Conservation (phyloP, 116 monocot species). For the Zostera marina region DNA sequence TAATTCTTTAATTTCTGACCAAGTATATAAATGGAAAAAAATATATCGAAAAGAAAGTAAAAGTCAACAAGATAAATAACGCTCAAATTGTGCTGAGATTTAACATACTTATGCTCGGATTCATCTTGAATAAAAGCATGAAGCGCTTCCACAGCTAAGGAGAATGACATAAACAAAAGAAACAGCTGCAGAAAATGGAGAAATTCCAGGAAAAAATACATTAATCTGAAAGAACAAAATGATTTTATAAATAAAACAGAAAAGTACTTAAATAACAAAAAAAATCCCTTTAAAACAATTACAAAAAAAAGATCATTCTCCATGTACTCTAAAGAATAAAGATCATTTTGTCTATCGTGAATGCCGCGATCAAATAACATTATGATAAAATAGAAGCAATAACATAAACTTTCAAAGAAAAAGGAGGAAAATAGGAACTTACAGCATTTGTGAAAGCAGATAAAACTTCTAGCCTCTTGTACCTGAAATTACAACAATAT, state of each 20-base stretch:
- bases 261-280: not conserved
- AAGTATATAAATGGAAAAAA: too few relatives aligned
- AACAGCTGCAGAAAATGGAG: conserved; percentile 46
- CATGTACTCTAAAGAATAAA: too few relatives aligned
- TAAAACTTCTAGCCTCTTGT: conserved; percentile 89
- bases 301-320: too few relatives aligned
- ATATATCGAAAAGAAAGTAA: too few relatives aligned
- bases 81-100: not conserved
- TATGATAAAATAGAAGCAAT: not conserved
- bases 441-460: conserved; percentile 99
- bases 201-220: not conserved
- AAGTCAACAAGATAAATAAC: not conserved
- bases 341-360: not conserved
- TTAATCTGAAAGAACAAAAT: not conserved
- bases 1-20: too few relatives aligned
- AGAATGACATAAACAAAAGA: conserved; percentile 96
- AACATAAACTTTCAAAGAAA: not conserved
- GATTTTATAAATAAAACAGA: not conserved
- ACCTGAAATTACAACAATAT: conserved; percentile 26
- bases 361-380: not conserved
- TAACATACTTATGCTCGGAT: conserved; percentile 90
- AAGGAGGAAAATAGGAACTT: conserved; percentile 18
- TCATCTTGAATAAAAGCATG: conserved; percentile 99
- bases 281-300: not conserved
- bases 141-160: conserved; percentile 96